phyloP scores from a whole-genome alignment of 2,329 filamentous ascomycete species.

The Fusarium temperatum region DNA sequence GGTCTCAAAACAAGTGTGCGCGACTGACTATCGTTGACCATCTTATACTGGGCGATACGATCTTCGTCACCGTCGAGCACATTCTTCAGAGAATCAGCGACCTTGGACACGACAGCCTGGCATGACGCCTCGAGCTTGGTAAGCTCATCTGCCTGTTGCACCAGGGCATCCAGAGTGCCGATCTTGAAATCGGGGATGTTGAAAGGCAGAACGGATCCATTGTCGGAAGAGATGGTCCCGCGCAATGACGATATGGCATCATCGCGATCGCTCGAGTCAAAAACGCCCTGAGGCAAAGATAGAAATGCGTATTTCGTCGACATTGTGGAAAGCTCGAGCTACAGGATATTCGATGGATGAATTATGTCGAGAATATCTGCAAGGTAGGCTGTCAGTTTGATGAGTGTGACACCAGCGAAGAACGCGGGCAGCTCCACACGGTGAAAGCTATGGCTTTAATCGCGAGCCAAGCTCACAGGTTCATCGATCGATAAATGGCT shows the following conservation, averaged over 20 bases:
- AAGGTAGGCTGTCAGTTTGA: constrained; percentile 18
- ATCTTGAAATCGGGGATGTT: constrained; percentile 96
- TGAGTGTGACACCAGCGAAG: constrained; percentile 15
- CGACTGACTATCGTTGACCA: constrained; percentile 87
- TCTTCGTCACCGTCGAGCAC: constrained; percentile 87
- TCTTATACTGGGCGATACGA: constrained; percentile 86
- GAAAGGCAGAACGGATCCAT: constrained; percentile 80
- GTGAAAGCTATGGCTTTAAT: constrained; percentile 15
- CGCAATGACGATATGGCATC: constrained; percentile 83
- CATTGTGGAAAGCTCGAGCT: constrained; percentile 47
- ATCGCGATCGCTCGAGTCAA: constrained; percentile 80
- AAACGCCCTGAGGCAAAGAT: constrained; percentile 88
- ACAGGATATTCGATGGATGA: background rate
- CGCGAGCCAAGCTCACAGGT: background rate
- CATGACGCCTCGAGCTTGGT: constrained; percentile 85
- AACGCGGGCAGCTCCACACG: constrained; percentile 9
- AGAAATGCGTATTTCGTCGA: constrained; percentile 81
- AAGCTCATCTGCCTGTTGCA: constrained; percentile 95
- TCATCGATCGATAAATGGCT: constrained; percentile 17
- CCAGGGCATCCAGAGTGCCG: constrained; percentile 91
- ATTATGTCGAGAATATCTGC: constrained; percentile 8
- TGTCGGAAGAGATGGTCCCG: constrained; percentile 75
- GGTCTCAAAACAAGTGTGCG: background rate
- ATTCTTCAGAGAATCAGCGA: constrained; percentile 83
- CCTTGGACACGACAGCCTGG: constrained; percentile 85